Conservation (phyloP, 2,329 filamentous ascomycete species). For the Diaporthe amygdali region DNA sequence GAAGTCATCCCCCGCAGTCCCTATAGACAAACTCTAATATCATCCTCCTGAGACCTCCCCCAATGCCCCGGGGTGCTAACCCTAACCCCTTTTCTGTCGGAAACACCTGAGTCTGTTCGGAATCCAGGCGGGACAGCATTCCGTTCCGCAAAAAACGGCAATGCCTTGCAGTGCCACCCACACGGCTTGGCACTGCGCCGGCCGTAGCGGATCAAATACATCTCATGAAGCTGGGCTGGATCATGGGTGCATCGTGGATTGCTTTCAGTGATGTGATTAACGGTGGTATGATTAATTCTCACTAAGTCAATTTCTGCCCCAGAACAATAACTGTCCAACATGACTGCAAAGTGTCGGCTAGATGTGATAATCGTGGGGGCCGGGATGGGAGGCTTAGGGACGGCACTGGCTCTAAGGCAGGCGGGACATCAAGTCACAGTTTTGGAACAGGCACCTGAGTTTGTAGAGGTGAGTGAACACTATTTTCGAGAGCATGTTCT, state of each 20-base stretch:
- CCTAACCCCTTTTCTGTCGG: not conserved
- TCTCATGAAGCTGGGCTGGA: not conserved
- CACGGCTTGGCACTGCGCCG: not conserved
- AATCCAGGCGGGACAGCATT: not conserved
- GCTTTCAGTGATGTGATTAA: not conserved
- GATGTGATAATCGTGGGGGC: slow-evolving; percentile 14
- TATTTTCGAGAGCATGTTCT: not conserved
- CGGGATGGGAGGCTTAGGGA: slow-evolving; percentile 10
- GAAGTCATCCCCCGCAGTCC: too few relatives aligned
- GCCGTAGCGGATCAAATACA: not conserved
- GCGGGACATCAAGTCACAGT: not conserved
- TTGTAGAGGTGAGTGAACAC: not conserved
- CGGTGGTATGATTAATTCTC: too few relatives aligned
- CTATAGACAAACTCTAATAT: too few relatives aligned
- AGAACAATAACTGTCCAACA: not conserved
- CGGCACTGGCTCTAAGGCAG: not conserved
- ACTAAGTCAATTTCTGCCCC: not conserved
- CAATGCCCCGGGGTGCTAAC: not conserved
- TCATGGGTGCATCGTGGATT: not conserved
- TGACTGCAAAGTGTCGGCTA: slow-evolving; percentile 2
- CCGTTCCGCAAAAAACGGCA: not conserved
- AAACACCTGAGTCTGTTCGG: not conserved
- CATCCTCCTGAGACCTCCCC: too few relatives aligned
- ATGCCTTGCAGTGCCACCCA: not conserved
- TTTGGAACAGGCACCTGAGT: slow-evolving; percentile 10